Evolutionary conservation across 2,329 filamentous ascomycete genomes (phyloP).

Genomic region (Aspergillus pseudoviridinutans): DNA sequence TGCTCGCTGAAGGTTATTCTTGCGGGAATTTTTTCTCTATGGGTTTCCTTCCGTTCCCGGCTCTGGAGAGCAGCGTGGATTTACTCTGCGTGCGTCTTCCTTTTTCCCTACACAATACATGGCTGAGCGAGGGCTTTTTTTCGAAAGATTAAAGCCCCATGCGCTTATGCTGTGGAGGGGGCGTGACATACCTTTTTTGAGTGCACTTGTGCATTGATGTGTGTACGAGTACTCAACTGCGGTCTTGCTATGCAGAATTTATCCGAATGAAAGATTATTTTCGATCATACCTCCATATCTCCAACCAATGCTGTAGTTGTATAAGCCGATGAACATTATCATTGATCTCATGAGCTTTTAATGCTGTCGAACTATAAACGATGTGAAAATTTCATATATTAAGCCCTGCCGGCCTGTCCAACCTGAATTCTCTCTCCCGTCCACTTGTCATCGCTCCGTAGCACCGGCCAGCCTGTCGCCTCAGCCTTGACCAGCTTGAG

Average conservation of each 20-base stretch:
- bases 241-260: neutral
- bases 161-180: slow-evolving; percentile 47
- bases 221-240: neutral
- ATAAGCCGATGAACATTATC: neutral
- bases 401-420: slow-evolving; percentile 67
- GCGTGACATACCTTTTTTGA: slow-evolving; percentile 36
- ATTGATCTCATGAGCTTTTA: neutral
- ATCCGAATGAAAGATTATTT: neutral
- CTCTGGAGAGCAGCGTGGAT: slow-evolving; percentile 37
- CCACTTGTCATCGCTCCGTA: slow-evolving; percentile 70
- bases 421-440: slow-evolving; percentile 84
- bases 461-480: slow-evolving; percentile 76
- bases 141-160: slow-evolving; percentile 33
- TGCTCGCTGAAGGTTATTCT: slow-evolving; percentile 50
- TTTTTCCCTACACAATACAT: slow-evolving; percentile 44
- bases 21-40: slow-evolving; percentile 36
- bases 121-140: slow-evolving; percentile 42
- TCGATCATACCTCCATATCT: neutral
- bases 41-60: slow-evolving; percentile 50
- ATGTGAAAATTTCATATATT: neutral
- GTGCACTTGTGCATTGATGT: slow-evolving; percentile 7
- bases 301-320: neutral
- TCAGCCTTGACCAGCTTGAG: slow-evolving; percentile 70
- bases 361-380: neutral
- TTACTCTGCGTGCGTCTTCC: slow-evolving; percentile 29